A percentile compares a stretch with the other conserved stretches of the same genome.
phyloP scores from a whole-genome alignment of 768 basidiomycete species.

The Podaxis sp. region DNA sequence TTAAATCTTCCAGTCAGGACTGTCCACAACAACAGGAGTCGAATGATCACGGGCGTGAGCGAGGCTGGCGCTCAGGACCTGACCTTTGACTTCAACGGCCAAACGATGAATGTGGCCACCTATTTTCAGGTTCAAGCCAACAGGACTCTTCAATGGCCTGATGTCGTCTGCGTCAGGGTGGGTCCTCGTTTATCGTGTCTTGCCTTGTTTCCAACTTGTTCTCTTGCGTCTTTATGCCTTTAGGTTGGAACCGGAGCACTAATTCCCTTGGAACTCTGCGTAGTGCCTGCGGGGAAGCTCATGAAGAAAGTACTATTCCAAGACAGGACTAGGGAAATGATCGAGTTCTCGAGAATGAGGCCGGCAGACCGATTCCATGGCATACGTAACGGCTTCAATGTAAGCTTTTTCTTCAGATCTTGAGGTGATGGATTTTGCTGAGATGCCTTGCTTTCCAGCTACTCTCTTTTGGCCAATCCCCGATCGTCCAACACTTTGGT shows the following conservation, averaged over 20 bases:
- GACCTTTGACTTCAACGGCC: slow-evolving; percentile 60
- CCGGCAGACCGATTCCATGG: slow-evolving; percentile 58
- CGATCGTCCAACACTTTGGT: slow-evolving; percentile 68
- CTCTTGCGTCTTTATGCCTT: neutral
- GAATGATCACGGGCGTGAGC: slow-evolving; percentile 64
- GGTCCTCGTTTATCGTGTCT: slow-evolving; percentile 16
- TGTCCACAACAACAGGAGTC: slow-evolving; percentile 35
- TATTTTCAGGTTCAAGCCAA: slow-evolving; percentile 58
- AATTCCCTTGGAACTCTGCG: slow-evolving; percentile 69
- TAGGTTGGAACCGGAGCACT: slow-evolving; percentile 66
- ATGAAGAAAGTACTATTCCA: slow-evolving; percentile 71
- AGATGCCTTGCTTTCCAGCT: slow-evolving; percentile 31
- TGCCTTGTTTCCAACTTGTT: neutral
- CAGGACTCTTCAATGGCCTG: slow-evolving; percentile 55
- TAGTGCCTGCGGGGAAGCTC: slow-evolving; percentile 64
- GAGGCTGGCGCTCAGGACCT: slow-evolving; percentile 50
- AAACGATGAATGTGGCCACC: slow-evolving; percentile 52
- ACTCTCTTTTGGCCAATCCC: slow-evolving; percentile 63
- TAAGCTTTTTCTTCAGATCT: slow-evolving; percentile 22
- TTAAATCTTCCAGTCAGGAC: slow-evolving; percentile 30
- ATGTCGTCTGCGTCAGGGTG: slow-evolving; percentile 70
- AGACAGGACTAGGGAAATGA: slow-evolving; percentile 63
- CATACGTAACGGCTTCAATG: slow-evolving; percentile 52
- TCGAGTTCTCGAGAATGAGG: slow-evolving; percentile 66
- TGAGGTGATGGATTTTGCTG: neutral